Percentiles rank a stretch among this genome's conserved stretches.
Conservation (phyloP, 805 yeast species). For the baker's yeast (Saccharomyces cerevisiae) region DNA sequence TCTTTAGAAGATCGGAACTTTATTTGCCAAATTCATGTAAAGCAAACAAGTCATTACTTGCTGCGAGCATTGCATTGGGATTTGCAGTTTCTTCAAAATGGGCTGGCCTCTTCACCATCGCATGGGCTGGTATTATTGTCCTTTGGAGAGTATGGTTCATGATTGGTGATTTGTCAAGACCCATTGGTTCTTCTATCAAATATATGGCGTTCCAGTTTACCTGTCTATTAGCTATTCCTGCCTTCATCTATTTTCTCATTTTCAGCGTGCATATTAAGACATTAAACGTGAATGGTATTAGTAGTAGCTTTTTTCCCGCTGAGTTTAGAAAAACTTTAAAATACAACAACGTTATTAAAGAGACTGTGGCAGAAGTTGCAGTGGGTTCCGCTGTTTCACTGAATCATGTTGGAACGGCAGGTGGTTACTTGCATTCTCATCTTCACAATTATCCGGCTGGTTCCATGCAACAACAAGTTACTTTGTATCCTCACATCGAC, state of each 20-base stretch:
- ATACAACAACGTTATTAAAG: constrained; percentile 52
- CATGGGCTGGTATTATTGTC: constrained; percentile 63
- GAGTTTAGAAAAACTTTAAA: constrained; percentile 59
- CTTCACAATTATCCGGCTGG: constrained; percentile 63
- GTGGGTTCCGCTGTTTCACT: constrained; percentile 60
- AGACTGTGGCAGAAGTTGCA: constrained; percentile 61
- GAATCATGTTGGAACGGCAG: constrained; percentile 62
- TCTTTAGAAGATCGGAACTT: constrained; percentile 57
- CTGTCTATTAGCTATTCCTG: constrained; percentile 51
- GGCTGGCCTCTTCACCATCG: constrained; percentile 73
- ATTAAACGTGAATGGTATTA: constrained; percentile 56
- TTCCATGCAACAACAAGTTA: constrained; percentile 76
- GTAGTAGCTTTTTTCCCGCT: constrained; percentile 60
- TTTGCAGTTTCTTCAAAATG: constrained; percentile 68
- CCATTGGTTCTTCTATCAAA: constrained; percentile 37
- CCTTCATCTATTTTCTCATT: constrained; percentile 45
- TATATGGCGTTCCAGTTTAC: constrained; percentile 47
- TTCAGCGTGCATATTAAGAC: constrained; percentile 57
- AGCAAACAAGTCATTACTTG: constrained; percentile 52
- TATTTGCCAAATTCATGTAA: constrained; percentile 48
- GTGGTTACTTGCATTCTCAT: constrained; percentile 80
- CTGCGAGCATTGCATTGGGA: constrained; percentile 61
- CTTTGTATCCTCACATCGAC: constrained; percentile 73
- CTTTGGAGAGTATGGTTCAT: constrained; percentile 58
- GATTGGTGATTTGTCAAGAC: constrained; percentile 58